Percentiles rank a stretch among this genome's conserved stretches.
Conservation (phyloP, 345 rosid genomes). For the Odontarrhena argentea region DNA sequence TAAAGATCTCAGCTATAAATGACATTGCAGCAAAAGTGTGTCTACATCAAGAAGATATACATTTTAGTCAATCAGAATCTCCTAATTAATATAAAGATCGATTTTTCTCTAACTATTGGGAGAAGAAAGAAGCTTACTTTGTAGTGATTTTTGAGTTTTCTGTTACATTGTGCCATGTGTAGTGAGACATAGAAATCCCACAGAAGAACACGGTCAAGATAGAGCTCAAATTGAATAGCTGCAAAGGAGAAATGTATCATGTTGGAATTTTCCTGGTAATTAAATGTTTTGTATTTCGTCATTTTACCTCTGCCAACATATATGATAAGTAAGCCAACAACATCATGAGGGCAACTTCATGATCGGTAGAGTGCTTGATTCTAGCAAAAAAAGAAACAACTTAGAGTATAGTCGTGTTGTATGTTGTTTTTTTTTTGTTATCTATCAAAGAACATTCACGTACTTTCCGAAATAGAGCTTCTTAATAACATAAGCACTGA, state of each 20-base stretch:
- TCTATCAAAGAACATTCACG: constrained; percentile 9
- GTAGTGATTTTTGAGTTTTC: constrained; percentile 92
- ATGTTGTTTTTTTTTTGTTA: not conserved
- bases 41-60: constrained; percentile 43
- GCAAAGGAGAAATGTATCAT: constrained; percentile 38
- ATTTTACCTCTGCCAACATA: constrained; percentile 82
- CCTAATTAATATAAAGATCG: not conserved
- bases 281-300: constrained; percentile 18
- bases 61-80: not conserved
- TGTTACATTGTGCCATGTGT: constrained; percentile 96
- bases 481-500: constrained; percentile 81
- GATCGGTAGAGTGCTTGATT: constrained; percentile 85
- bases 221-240: constrained; percentile 82
- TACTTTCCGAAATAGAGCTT: constrained; percentile 92
- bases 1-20: constrained; percentile 89
- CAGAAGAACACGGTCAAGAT: constrained; percentile 96
- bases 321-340: constrained; percentile 93
- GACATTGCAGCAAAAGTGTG: constrained; percentile 92
- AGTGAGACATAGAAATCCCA: constrained; percentile 96
- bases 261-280: not conserved
- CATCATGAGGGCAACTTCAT: constrained; percentile 96
- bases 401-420: not conserved
- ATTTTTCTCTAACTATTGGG: not conserved
- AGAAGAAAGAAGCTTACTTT: constrained; percentile 51
- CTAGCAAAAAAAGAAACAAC: constrained; percentile 19